Evolutionary conservation across 1,284 basidiomycete genomes (phyloP), one percentile per base, ranked within the genome.

Genomic region (Sphagnurus paluster): DNA sequence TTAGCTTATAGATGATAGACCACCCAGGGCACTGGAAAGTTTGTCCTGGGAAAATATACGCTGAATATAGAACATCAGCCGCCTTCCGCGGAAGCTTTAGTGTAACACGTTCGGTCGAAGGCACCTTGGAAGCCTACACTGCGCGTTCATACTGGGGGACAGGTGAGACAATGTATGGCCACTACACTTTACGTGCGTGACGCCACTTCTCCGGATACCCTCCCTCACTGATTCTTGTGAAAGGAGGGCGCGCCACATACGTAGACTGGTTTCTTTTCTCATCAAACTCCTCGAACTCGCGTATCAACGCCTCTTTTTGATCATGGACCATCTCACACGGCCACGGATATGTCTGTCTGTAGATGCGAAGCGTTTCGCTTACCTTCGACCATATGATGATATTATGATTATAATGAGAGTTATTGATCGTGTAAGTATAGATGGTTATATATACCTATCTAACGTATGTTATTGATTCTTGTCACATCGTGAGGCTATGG

Each of bases 81-180:
- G 69, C 61, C 66, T 68, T 64, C 64, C 68, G 64, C 69, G 70
- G 70, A 68, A 62, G 66, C 68, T 70, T 71, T 52, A 38, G 52
- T 53, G 57, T 56, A 57, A 61, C 58, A 61, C 59, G 54, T 57
- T 60, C 59, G 60, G 60, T 55, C 55, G 51, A 55, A 50, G 57
- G 54, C 49, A 53, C 50, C 55, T 56, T 57, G 55, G 57, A 53
- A 46, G 39, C 42, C 47, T 58, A 57, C 56, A 45, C 54, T 61
- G 58, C 54, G 58, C 55, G 52, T 56, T 59, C 46, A n/a, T 43
- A 40, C 35, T 33, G 38, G 39, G 37, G 47, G 21, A 48, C 34
- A 37, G n/a, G 33, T 54, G 52, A 56, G 55, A 55, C 59, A 61
- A 50, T 56, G 54, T 59, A 59, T 62, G 62, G 57, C 54, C 55